Base-by-base conservation (phyloP, 1,284 basidiomycete genomes). In the Heliocybe sulcata region DNA sequence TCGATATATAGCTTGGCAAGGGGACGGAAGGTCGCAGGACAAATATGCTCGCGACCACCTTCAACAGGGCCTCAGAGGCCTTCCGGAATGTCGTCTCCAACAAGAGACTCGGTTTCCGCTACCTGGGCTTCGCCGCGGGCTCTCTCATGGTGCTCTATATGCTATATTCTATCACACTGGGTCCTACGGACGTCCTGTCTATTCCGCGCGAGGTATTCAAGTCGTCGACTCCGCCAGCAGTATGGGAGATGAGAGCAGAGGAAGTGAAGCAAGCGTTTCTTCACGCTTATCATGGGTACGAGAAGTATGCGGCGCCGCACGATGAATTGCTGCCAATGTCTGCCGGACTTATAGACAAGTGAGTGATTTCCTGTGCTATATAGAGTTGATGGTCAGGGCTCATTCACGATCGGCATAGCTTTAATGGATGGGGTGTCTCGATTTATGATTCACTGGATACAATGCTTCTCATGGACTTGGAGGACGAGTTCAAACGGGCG, bases 361-460 rank as follows among this genome's bases (percentile, higher is more conserved):
- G 59, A 58, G 79, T 63, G 19, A 48, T 16, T 14, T 8, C 22
- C 26, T 26, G 22, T 16, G 35, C 26, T 26, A 3, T n/a, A n/a
- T 29, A 22, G 35, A 54, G 54, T 56, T 49, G 19, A 0, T 19
- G 33, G 14, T 16, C 42, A 27, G 25, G 3, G 55, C 33, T 45
- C 1, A 42, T n/a, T 12, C 51, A 51, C 20, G n/a, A 9, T 31
- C 48, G 45, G 16, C 45, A n/a, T 59, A 88, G 87, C 55, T 86
- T 88, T 65, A 88, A 88, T 64, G 85, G 90, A 8, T 97, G 94
- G 94, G 92, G 92, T 12, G 86, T 94, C 0, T 87, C 88, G 1
- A 79, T 85, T 53, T 79, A 92, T 57, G 92, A 93, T 63, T 82
- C 88, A 2, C 78, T 98, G 16, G 93, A 96, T 66, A 97, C 94